Evolutionary conservation across 345 rosid genomes (phyloP).

Genomic region (Dipteronia dyeriana): DNA sequence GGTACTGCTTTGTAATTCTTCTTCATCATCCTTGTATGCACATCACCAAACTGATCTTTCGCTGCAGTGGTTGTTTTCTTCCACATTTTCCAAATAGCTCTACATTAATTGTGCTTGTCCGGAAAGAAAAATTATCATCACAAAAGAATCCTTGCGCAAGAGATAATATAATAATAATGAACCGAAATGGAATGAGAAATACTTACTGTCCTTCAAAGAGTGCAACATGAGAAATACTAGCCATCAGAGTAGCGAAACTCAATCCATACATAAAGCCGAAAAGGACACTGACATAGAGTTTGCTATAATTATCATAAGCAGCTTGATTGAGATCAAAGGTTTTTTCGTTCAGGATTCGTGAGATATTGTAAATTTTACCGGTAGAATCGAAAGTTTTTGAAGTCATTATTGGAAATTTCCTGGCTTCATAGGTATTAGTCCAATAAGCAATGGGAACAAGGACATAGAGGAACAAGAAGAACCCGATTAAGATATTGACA

Average conservation of each 20-base stretch:
- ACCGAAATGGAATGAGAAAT: background rate
- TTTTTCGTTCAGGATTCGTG: slow-evolving; percentile 46
- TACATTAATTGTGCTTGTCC: slow-evolving; percentile 10
- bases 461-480: slow-evolving; percentile 53
- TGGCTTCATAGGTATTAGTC: slow-evolving; percentile 48
- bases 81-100: slow-evolving; percentile 40
- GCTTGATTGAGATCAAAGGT: slow-evolving; percentile 41
- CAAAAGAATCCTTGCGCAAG: too few species aligned
- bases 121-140: background rate
- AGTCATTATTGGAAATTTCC: slow-evolving; percentile 56
- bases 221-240: slow-evolving; percentile 66
- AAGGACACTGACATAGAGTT: slow-evolving; percentile 57
- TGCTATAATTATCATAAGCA: slow-evolving; percentile 57
- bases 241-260: slow-evolving; percentile 49
- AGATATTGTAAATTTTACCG: slow-evolving; percentile 52
- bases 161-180: too few species aligned
- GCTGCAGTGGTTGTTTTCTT: slow-evolving; percentile 32
- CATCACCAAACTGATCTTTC: slow-evolving; percentile 39
- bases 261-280: slow-evolving; percentile 68
- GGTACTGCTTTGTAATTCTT: slow-evolving; percentile 50
- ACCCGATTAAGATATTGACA: slow-evolving; percentile 48
- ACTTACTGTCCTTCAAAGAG: too few species aligned
- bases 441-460: slow-evolving; percentile 59
- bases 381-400: slow-evolving; percentile 42
- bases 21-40: slow-evolving; percentile 79